Evolutionary conservation across 1,284 basidiomycete genomes (phyloP).

Genomic region (Rugosomyces carneus): DNA sequence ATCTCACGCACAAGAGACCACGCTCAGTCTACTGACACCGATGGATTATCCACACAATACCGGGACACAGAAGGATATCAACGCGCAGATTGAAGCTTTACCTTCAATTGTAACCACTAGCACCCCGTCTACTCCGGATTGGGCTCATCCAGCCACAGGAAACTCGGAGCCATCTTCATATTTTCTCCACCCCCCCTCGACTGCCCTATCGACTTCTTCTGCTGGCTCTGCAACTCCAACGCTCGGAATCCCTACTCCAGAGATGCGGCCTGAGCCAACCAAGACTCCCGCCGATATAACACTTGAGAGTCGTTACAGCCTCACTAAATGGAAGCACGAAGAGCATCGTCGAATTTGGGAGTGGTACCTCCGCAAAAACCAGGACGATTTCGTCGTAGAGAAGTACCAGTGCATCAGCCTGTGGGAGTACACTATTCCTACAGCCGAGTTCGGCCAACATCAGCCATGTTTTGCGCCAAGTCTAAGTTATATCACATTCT

Average conservation of each 20-base stretch:
- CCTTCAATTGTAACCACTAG: conserved; percentile 40
- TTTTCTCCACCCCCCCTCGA: conserved; percentile 19
- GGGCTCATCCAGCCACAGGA: conserved; percentile 18
- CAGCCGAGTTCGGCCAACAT: conserved; percentile 55
- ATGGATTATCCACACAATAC: conserved; percentile 14
- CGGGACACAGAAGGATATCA: conserved; percentile 46
- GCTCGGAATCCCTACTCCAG: conserved; percentile 18
- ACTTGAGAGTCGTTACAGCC: conserved; percentile 64
- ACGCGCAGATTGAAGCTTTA: conserved; percentile 66
- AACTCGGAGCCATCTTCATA: conserved; percentile 26
- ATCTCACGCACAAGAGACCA: conserved; percentile 41
- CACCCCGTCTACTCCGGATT: conserved; percentile 37
- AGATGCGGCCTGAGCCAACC: conserved; percentile 38
- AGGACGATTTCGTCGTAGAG: conserved; percentile 83
- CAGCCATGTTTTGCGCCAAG: conserved; percentile 68
- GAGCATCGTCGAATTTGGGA: conserved; percentile 88
- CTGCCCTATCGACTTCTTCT: conserved; percentile 14
- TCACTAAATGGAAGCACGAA: conserved; percentile 73
- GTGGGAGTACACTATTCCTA: conserved; percentile 71
- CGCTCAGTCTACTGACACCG: conserved; percentile 27
- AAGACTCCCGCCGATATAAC: conserved; percentile 57
- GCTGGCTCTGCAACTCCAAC: conserved; percentile 9
- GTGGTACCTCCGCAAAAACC: conserved; percentile 82
- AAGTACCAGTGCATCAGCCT: conserved; percentile 88
- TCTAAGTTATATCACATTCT: conserved; percentile 79